Evolutionary conservation across 352 stramenopile species (phyloP), one percentile per base, ranked within the genome.

Genomic region (Elongisporangium prolatum): DNA sequence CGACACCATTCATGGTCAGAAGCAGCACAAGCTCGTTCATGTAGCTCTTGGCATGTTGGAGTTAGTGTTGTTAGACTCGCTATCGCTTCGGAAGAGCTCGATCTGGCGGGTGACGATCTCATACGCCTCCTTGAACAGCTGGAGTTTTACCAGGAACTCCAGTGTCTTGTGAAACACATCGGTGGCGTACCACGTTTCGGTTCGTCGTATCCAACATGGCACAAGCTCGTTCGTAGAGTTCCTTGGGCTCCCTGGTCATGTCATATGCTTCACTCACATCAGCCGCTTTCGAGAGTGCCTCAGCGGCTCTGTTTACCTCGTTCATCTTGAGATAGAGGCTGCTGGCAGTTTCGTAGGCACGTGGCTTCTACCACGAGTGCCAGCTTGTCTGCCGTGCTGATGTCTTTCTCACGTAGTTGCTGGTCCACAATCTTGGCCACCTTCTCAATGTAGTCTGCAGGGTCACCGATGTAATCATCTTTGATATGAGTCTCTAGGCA

Each of bases 151-250:
- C 24, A 91, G 54, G 52, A 88, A 93, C 17, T 60, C 72, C 57
- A 89, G 59, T 52, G 81, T 84, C 71, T 93, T 93, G 49, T 78
- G 74, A 61, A 93, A 89, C 59, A 77, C 75, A 24, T 91, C 84
- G 18, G 91, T 73, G 0, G 84, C 84, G 52, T 91, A 91, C 63
- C 91, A 82, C 17, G 84, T 81, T 57, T 91, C n/a, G 91, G 59
- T 81, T 76, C 63, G 91, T 81, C 4, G 84, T 71, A 37, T 93
- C 84, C 55, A 91, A 63, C 51, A 93, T 68, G 47, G 81, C 76
- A 64, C 84, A 93, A 4, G 84, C 84, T 16, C 69, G 68, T 61
- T 71, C 66, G 57, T 89, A 91, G 21, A 93, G 68, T 22, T 72
- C 66, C 51, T 77, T 68, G 20, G 86, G 65, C 24, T 73, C 64